Conservation (phyloP, 2,329 filamentous ascomycete genomes). For the Penicillium glabrum region DNA sequence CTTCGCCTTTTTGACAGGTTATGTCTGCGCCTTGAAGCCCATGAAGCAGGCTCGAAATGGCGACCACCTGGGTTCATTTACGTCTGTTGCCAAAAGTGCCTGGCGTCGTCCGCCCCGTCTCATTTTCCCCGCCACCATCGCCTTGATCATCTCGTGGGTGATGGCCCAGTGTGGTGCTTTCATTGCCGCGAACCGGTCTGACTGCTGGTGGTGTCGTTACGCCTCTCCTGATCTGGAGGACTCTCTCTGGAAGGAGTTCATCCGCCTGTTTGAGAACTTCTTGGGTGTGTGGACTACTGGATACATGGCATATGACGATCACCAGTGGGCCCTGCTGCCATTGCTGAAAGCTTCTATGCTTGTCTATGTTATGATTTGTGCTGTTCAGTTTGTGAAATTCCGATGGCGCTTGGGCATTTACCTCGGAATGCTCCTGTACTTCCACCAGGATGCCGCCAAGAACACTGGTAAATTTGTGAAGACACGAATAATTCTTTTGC, state of each 20-base stretch:
- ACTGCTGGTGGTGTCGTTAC: constrained; percentile 54
- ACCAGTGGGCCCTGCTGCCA: constrained; percentile 56
- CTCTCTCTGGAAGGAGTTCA: constrained; percentile 46
- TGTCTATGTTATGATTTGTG: constrained; percentile 50
- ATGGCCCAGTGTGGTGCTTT: constrained; percentile 52
- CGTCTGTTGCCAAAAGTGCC: constrained; percentile 53
- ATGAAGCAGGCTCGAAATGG: constrained; percentile 52
- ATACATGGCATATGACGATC: constrained; percentile 54
- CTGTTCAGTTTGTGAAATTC: constrained; percentile 47
- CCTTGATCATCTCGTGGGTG: constrained; percentile 52
- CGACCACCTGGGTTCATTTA: constrained; percentile 47
- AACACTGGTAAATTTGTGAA: constrained; percentile 46
- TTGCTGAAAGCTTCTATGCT: constrained; percentile 53
- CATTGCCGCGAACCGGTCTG: constrained; percentile 47
- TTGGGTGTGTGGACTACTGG: constrained; percentile 52
- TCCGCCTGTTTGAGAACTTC: constrained; percentile 47
- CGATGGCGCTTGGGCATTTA: constrained; percentile 49
- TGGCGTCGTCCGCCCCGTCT: constrained; percentile 55
- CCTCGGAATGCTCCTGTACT: constrained; percentile 50
- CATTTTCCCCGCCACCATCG: constrained; percentile 54
- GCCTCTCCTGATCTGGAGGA: constrained; percentile 48
- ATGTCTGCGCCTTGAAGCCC: constrained; percentile 57
- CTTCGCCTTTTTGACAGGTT: constrained; percentile 58
- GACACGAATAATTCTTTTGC: background rate
- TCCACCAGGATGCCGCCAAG: constrained; percentile 46